A percentile compares a stretch with the other conserved stretches of the same genome.
Evolutionary conservation across 139 green algal species (phyloP).

Genomic region (Helicosporidium sp.): DNA sequence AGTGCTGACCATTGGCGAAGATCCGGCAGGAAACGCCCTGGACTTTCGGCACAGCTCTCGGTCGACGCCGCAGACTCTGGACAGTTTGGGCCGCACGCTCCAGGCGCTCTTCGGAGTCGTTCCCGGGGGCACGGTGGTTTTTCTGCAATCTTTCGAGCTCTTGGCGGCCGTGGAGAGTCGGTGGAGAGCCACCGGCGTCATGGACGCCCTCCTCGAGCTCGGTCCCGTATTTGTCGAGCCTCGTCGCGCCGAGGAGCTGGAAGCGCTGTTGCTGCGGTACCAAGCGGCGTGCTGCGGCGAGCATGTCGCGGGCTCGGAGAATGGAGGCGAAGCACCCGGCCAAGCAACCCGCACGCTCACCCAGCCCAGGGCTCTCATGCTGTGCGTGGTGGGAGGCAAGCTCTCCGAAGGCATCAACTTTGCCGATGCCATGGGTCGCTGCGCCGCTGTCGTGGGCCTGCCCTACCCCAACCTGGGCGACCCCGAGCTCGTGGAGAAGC

Average conservation of each 20-base stretch:
- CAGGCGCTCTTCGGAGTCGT: slow-evolving; percentile 1
- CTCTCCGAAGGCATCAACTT: slow-evolving; percentile 98
- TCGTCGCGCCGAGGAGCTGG: too few species aligned
- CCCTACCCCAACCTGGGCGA: slow-evolving; percentile 82
- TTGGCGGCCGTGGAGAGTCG: too few species aligned
- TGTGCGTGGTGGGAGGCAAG: slow-evolving; percentile 86
- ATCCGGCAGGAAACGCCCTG: slow-evolving; percentile 40
- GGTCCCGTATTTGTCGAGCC: too few species aligned
- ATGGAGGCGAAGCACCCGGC: too few species aligned
- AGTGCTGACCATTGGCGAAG: slow-evolving; percentile 10
- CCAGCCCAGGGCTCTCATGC: too few species aligned
- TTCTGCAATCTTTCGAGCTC: slow-evolving; percentile 86
- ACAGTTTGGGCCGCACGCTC: slow-evolving; percentile 38
- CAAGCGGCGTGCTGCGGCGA: too few species aligned
- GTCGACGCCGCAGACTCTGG: slow-evolving; percentile 18
- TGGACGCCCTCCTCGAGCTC: too few species aligned
- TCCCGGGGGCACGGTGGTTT: slow-evolving; percentile 59
- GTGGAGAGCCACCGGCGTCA: too few species aligned
- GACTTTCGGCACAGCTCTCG: slow-evolving; percentile 38
- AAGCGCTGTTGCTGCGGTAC: too few species aligned
- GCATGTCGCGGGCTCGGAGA: too few species aligned
- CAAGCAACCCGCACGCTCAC: too few species aligned
- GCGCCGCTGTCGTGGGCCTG: slow-evolving; percentile 79
- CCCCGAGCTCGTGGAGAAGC: slow-evolving; percentile 71
- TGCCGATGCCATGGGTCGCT: slow-evolving; percentile 78